Evolutionary conservation across 169 alveolate genomes (phyloP), one percentile per base, ranked within the genome.

Genomic region (Theileria orientalis): DNA sequence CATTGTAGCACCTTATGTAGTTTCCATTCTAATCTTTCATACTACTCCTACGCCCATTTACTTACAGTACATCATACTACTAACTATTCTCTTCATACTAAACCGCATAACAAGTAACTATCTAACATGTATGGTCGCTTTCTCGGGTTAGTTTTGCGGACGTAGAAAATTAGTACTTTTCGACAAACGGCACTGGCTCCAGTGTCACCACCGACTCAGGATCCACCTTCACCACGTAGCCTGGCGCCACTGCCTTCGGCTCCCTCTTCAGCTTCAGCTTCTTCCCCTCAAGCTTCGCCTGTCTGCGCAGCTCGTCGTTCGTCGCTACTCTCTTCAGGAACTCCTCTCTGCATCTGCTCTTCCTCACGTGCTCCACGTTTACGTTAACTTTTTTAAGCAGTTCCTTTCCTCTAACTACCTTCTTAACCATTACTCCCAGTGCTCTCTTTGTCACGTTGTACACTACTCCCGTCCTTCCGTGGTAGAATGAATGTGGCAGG

Each of bases 391-490:
- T 96, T 94, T 98, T 98, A 60, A 87, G 91, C 63, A 96, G 92
- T 91, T 95, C 95, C 87, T 98, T 92, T 84, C 96, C 95, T 74
- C 99, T 96, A 44, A 97, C 99, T 80, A 94, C 96, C 93, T 97
- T 98, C 92, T 95, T 95, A 60, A 98, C 95, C 87, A 95, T 94
- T 44, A 98, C 99, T 27, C 99, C 99, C 35, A 97, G 87, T 32
- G 99, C 97, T 74, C 96, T 91, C 63, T 94, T 97, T 63, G 97
- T 91, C 52, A 98, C 98, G 84, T 97, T 96, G 96, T 94, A 98
- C 56, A 98, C 98, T 69, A 92, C 92, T 37, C 99, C 99, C 29
- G 99, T 98, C 83, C 97, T 91, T 49, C 99, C 99, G 90, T 98
- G 99, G 93, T 97, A 98, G 90, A 88, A 95, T 47, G 95, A 94